Conservation (phyloP, 164 flowering plant species). For the Piper betle region DNA sequence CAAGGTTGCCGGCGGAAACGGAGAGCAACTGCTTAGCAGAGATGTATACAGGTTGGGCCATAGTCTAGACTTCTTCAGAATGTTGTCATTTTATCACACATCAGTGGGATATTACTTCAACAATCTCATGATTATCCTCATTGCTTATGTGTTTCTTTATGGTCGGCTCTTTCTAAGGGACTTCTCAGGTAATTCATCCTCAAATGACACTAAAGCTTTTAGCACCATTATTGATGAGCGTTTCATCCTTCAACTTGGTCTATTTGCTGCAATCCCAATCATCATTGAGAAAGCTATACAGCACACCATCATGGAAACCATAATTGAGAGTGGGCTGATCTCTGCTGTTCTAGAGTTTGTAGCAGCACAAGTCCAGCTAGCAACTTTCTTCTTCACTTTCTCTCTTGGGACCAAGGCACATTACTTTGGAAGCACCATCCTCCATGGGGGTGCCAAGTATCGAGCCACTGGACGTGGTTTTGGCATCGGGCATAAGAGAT, state of each 20-base stretch:
- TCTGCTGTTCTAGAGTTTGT: slow-evolving; percentile 75
- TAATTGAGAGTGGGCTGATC: no score
- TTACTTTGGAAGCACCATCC: slow-evolving; percentile 86
- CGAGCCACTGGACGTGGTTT: slow-evolving; percentile 95
- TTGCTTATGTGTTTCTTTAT: slow-evolving; percentile 75
- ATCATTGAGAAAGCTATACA: slow-evolving; percentile 79
- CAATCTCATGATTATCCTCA: slow-evolving; percentile 66
- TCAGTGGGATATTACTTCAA: slow-evolving; percentile 75
- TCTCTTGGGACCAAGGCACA: slow-evolving; percentile 88
- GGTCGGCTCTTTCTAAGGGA: slow-evolving; percentile 66
- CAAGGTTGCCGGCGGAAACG: slow-evolving; percentile 94
- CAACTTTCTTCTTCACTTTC: slow-evolving; percentile 73
- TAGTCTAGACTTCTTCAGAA: slow-evolving; percentile 80
- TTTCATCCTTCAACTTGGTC: slow-evolving; percentile 70
- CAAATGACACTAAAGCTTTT: slow-evolving; percentile 41
- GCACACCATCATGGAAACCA: slow-evolving; percentile 44
- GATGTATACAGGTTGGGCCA: slow-evolving; percentile 91
- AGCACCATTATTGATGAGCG: slow-evolving; percentile 70
- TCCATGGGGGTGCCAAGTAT: slow-evolving; percentile 97
- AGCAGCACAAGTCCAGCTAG: slow-evolving; percentile 84
- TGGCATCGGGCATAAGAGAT: slow-evolving; percentile 82
- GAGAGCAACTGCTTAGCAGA: slow-evolving; percentile 86
- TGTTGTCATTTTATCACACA: slow-evolving; percentile 81
- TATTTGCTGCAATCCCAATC: slow-evolving; percentile 95
- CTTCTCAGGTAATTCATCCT: slow-evolving; percentile 15